Base-by-base conservation (phyloP, 495 filamentous ascomycete species). In the Rhizodiscina lignyota region DNA sequence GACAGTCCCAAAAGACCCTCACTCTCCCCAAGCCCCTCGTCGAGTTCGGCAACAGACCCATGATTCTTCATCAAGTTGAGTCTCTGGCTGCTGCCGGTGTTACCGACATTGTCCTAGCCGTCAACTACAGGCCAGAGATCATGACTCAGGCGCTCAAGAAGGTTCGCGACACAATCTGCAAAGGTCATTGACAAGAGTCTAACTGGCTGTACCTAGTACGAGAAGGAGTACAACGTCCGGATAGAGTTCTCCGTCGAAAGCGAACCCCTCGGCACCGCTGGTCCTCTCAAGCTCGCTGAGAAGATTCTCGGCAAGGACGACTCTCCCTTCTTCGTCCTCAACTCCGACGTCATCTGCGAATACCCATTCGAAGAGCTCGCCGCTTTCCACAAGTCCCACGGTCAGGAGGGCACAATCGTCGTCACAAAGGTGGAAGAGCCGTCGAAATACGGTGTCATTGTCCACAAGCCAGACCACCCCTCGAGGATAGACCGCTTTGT, bases 381-480 rank as follows among this genome's bases (percentile, higher is more conserved):
- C 35, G 79, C 50, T 18, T 94, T 84, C 72, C 89, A 96, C 72
- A 83, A 79, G 57, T 47, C 59, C 10, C 89, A 99, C 58, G 89
- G 89, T 28, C 70, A 94, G 29, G 89, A 99, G 63, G 89, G 89
- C 47, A 99, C 89, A 40, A 99, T 99, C 51, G 82, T 96, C 18
- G 89, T 99, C 36, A 99, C 89, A 50, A 99, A 99, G 66, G 89
- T 99, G 5, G 89, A 99, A 56, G 91, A 99, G 63, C 89, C 89
- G 18, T 91, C 82, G 43, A 99, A 99, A 62, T 99, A 96, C 58
- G 89, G 89, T 71, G 89, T 99, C 39, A 72, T 99, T 15, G 89
- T 99, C 16, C 89, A 99, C 74, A 92, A 93, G 66, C 87, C 86
- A 36, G 77, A 72, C 62, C 83, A 94, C 58, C 60, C 83, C 22